Percentiles rank a stretch among this genome's conserved stretches.
These are phyloP conservation scores for Aurinia saxatilis DNA, from an alignment of 345 rosid genomes.

Conservation along the genomic window DNA sequence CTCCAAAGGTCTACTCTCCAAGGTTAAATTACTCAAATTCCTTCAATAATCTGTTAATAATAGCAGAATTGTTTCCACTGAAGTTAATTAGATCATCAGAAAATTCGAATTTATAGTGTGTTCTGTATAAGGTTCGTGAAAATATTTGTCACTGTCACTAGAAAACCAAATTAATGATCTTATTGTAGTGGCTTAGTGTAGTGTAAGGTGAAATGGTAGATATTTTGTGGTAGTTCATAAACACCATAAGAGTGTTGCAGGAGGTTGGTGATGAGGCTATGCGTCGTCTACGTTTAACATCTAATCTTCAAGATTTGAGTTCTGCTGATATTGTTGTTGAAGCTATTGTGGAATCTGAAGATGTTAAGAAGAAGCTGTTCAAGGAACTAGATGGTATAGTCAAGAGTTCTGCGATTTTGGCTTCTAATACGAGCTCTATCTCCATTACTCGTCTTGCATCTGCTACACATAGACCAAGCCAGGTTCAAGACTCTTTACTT, in stretches of 20 bases:
- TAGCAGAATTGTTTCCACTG: too few species aligned
- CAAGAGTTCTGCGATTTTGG: conserved; percentile 65
- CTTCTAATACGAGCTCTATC: conserved; percentile 89
- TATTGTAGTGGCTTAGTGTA: neutral
- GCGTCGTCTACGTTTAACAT: conserved; percentile 49
- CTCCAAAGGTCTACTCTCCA: conserved; percentile 54
- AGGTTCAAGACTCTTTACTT: conserved; percentile 42
- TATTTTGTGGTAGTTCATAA: neutral
- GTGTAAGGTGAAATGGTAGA: neutral
- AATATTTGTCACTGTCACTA: neutral
- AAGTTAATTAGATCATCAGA: too few species aligned
- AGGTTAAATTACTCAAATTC: conserved; percentile 31
- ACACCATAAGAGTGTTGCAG: conserved; percentile 22
- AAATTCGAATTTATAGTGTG: too few species aligned
- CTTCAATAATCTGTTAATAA: neutral
- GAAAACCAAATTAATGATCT: neutral
- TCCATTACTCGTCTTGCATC: conserved; percentile 86
- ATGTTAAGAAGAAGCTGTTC: conserved; percentile 63
- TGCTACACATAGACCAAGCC: conserved; percentile 57
- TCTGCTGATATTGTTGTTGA: conserved; percentile 63
- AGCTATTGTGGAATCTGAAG: conserved; percentile 90
- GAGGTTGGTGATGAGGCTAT: conserved; percentile 49
- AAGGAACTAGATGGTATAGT: conserved; percentile 47
- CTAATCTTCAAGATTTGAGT: conserved; percentile 49
- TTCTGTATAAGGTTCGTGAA: too few species aligned